Conservation (phyloP, 176 grass and related monocot genomes). For the Bromus sterilis region DNA sequence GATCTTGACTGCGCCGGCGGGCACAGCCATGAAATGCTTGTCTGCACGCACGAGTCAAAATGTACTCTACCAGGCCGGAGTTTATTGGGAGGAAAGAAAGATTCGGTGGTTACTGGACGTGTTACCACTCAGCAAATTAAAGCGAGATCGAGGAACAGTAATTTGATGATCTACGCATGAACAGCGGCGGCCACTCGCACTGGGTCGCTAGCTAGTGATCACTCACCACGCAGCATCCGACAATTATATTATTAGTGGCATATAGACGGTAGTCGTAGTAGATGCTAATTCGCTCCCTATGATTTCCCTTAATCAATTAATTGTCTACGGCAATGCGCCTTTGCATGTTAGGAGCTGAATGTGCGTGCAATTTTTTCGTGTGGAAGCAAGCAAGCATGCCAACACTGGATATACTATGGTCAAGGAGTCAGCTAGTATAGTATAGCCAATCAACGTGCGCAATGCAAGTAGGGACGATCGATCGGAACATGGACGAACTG, state of each 20-base stretch:
- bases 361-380: not conserved
- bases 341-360: not conserved
- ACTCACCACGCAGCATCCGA: not conserved
- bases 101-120: constrained; percentile 13
- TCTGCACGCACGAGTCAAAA: not conserved
- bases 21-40: not conserved
- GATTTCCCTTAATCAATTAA: too few species aligned
- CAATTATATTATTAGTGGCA: not conserved
- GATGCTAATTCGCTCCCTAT: too few species aligned
- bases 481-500: too few species aligned
- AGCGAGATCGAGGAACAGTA: not conserved
- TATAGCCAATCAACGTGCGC: not conserved
- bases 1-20: not conserved
- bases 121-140: not conserved
- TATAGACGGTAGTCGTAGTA: too few species aligned
- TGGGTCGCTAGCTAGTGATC: not conserved
- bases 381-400: too few species aligned
- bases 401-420: too few species aligned
- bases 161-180: not conserved
- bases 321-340: not conserved
- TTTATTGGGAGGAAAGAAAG: not conserved
- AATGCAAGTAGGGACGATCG: not conserved
- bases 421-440: not conserved
- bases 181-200: not conserved
- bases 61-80: not conserved